Evolutionary conservation across 176 grass and related monocot genomes (phyloP), one percentile per base, ranked within the genome.

Genomic region (Typha latifolia): DNA sequence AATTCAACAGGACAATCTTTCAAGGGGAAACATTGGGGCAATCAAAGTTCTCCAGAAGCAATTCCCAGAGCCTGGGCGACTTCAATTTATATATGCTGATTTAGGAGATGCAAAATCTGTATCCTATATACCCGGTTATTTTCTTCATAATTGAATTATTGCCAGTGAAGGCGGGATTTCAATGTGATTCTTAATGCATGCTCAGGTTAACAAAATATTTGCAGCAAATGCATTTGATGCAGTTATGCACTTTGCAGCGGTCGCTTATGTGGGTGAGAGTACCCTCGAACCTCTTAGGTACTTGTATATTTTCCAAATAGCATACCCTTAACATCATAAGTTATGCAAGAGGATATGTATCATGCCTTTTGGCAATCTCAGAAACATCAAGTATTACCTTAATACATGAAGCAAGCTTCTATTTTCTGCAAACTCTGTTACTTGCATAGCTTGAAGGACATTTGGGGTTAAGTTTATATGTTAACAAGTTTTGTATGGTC

Each of bases 41-140:
- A 78, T 96, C 66, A 90, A 83, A 59, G 79, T 85, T 76, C 91
- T 96, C 34, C 91, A 85, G 47, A 85, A 62, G 23, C 63, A 82
- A 63, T 96, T 88, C 20, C 87, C 87, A 5, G 79, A 79, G 21
- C 81, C 84, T 47, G 87, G 91, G 3, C 74, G 64, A 13, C 55
- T 96, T 83, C 91, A 90, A 16, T 96, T 96, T 81, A 85, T 90
- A 85, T 69, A 91, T 48, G 84, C 91, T 71, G 91, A 96, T 71
- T 66, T 96, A 73, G 91, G 91, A 70, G 84, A 96, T 77, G 75
- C 82, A 6, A 80, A 81, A 81, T 69, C 70, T 18, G 87, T 96
- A 96, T 85, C 79, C 85, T 84, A 66, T 14, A 11, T 78, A 14
- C 27, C 49, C 14, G 49, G 3, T 47, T 37, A 0, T n/a, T 31